Evolutionary conservation across 140 eudicot species (phyloP), one percentile per base, ranked within the genome.

Genomic region (Oenanthe javanica): DNA sequence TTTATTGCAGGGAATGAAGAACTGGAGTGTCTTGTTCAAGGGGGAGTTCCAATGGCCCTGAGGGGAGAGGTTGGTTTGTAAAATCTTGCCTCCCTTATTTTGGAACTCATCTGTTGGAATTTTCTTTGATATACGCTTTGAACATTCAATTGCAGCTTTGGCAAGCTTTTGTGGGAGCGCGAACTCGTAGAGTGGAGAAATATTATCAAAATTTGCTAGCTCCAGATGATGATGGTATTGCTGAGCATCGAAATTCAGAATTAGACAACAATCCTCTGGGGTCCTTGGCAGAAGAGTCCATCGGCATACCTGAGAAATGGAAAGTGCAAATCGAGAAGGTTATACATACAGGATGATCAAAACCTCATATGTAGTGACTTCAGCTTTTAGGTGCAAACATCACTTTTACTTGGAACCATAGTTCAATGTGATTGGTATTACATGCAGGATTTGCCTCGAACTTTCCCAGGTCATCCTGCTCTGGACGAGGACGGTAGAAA

Each of bases 381-480:
- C 42, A 38, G 55, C 15, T 10, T 55, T 46, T 42, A 51, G 38
- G 77, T 80, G 14, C 36, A 19, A 45, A 21, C 66, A 69, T 38
- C 19, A 76, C 19, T 75, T 83, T 18, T 75, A 81, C 42, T 27
- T 27, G 4, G 21, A 12, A 25, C 10, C n/a, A 45, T 76, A 13
- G 55, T 70, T n/a, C 75, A 70, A 70, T 70, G 21, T 36, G 48
- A 70, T 40, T 11, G 46, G 9, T 48, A 66, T 49, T 19, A 4
- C 77, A 75, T 80, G 55, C 93, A 94, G 98, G 98, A 94, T 57
- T 82, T 94, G 85, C 97, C 98, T 80, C 89, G 98, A 81, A 94
- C 98, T 73, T 94, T 94, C 77, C 98, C 98, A 19, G 98, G 98
- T 52, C 98, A 94, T 83, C 98, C 98, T 76, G 98, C 97, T 81